A percentile compares a stretch with the other conserved stretches of the same genome.
Conservation (phyloP, 257 asterid genomes). For the Anisodus tanguticus region DNA sequence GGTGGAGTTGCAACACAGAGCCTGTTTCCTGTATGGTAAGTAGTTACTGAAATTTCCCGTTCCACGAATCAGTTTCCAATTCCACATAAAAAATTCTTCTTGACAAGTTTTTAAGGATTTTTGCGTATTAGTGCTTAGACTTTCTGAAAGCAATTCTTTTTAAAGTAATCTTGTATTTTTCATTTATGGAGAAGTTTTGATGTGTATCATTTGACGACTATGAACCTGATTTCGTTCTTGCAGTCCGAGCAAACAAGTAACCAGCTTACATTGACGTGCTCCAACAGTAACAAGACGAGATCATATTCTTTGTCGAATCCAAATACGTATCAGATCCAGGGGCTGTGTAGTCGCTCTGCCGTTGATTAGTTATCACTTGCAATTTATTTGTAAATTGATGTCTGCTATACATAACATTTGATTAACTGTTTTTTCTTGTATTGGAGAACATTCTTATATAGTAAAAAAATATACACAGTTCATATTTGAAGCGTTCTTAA, state of each 20-base stretch:
- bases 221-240: conserved; percentile 30
- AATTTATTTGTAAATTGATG: conserved; percentile 18
- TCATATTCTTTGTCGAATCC: conserved; percentile 56
- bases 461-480: not conserved
- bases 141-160: not conserved
- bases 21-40: conserved; percentile 73
- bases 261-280: conserved; percentile 70
- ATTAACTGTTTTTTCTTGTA: not conserved
- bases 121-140: not conserved
- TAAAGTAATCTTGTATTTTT: not conserved
- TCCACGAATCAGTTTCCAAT: not conserved
- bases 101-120: not conserved
- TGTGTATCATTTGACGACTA: not conserved
- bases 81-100: not conserved
- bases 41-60: not conserved
- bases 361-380: conserved; percentile 38
- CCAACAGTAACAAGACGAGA: conserved; percentile 59
- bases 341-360: conserved; percentile 79
- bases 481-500: not conserved
- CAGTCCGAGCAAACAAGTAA: conserved; percentile 74
- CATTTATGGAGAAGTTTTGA: not conserved
- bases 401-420: not conserved
- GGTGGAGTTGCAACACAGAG: conserved; percentile 82
- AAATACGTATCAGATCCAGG: conserved; percentile 63
- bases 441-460: conserved; percentile 3